phyloP scores from a whole-genome alignment of 805 yeast genomes.

The Wickerhamomyces canadensis region DNA sequence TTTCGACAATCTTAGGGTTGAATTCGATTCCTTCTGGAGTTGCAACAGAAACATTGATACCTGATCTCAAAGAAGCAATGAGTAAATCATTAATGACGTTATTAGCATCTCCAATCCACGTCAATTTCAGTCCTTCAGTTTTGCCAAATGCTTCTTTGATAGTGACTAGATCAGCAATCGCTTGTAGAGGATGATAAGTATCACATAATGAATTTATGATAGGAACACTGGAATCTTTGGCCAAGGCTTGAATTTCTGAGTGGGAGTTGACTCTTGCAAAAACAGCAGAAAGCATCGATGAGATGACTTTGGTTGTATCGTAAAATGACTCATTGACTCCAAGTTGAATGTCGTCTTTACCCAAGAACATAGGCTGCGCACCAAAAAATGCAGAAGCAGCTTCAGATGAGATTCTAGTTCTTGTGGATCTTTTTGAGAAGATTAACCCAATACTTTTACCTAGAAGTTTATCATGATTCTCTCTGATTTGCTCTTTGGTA shows the following conservation, averaged over 20 bases:
- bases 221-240: conserved; percentile 80
- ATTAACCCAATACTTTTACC: conserved; percentile 83
- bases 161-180: conserved; percentile 85
- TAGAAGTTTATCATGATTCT: conserved; percentile 45
- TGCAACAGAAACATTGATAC: conserved; percentile 80
- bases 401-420: conserved; percentile 91
- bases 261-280: conserved; percentile 94
- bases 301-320: conserved; percentile 83
- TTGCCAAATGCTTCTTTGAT: conserved; percentile 70
- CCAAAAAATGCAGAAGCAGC: conserved; percentile 93
- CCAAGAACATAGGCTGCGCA: conserved; percentile 93
- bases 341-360: conserved; percentile 92
- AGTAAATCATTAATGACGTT: conserved; percentile 93
- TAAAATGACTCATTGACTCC: conserved; percentile 91
- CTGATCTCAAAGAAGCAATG: conserved; percentile 78
- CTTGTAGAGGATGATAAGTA: conserved; percentile 90
- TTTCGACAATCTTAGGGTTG: conserved; percentile 44
- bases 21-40: conserved; percentile 74
- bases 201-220: conserved; percentile 93
- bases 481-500: conserved; percentile 29
- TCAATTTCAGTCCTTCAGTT: conserved; percentile 58
- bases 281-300: conserved; percentile 94
- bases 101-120: conserved; percentile 97
- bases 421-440: conserved; percentile 88
- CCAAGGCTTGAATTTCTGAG: conserved; percentile 71